A percentile compares a stretch with the other conserved stretches of the same genome.
phyloP scores from a whole-genome alignment of 148 eudicot genomes.

The Fagopyrum tataricum region DNA sequence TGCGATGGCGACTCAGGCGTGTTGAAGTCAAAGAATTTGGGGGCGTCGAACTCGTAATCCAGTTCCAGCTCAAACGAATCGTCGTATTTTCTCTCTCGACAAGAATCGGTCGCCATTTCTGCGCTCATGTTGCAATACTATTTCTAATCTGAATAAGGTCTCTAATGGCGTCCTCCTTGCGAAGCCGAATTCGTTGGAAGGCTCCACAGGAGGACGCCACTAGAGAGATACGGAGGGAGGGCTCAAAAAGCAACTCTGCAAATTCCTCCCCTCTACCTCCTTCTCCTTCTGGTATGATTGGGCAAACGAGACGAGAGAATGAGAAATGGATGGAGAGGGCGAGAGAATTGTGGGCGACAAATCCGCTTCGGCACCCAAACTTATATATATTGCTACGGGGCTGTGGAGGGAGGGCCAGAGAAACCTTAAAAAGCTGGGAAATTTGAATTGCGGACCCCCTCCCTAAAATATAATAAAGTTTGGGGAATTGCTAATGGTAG shows the following conservation, averaged over 20 bases:
- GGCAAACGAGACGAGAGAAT: neutral
- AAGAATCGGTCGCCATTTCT: no score
- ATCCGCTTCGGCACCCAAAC: neutral
- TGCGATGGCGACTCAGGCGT: conserved; percentile 30
- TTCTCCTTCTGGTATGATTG: neutral
- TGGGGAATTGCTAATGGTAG: no score
- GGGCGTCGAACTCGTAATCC: conserved; percentile 51
- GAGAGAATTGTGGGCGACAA: neutral
- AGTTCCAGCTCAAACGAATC: conserved; percentile 17
- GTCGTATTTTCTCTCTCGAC: neutral
- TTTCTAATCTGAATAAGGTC: neutral
- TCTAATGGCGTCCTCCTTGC: neutral
- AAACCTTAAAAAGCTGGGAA: neutral
- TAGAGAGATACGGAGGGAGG: neutral
- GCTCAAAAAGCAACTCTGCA: neutral
- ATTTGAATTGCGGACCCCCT: neutral
- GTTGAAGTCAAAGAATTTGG: conserved; percentile 41
- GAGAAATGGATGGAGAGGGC: neutral
- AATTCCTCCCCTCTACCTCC: neutral
- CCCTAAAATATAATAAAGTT: no score
- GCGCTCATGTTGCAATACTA: neutral
- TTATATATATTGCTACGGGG: neutral
- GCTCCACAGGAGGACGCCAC: conserved; percentile 5
- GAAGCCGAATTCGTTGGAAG: neutral
- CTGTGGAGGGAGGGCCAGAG: neutral